Percentiles rank a stretch among this genome's conserved stretches.
phyloP scores from a whole-genome alignment of 1,139 yeast species.

The Casaregolazyma suthepensis region DNA sequence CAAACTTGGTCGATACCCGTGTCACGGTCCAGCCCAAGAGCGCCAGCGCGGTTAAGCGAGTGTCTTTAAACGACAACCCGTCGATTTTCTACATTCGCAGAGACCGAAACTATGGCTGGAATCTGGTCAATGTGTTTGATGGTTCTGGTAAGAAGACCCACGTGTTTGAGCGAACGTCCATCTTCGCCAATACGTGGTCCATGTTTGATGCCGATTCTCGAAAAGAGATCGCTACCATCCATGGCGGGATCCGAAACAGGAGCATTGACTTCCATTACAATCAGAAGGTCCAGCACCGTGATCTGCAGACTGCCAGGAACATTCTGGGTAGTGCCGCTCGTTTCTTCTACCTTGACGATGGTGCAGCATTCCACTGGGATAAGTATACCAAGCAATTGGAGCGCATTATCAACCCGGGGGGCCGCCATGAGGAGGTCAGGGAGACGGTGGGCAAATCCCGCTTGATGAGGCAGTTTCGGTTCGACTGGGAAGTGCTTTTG shows the following conservation, averaged over 20 bases:
- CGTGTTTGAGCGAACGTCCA: conserved; percentile 48
- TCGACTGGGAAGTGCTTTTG: conserved; percentile 53
- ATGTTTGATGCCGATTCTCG: conserved; percentile 42
- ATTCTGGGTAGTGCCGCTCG: conserved; percentile 31
- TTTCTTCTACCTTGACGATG: conserved; percentile 45
- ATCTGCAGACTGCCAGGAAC: conserved; percentile 20
- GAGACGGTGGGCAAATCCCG: conserved; percentile 50
- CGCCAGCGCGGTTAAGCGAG: conserved; percentile 13
- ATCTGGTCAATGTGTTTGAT: conserved; percentile 46
- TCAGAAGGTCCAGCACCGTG: conserved; percentile 42
- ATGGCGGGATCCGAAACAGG: conserved; percentile 43
- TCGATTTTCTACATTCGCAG: conserved; percentile 43
- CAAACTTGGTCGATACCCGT: conserved; percentile 11
- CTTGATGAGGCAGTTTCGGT: conserved; percentile 51
- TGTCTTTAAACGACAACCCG: conserved; percentile 33
- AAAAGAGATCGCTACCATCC: conserved; percentile 46
- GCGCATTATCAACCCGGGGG: conserved; percentile 47
- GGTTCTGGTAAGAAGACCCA: conserved; percentile 41
- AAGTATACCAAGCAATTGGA: conserved; percentile 47
- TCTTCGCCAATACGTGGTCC: conserved; percentile 49
- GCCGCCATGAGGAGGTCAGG: conserved; percentile 49
- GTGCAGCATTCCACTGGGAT: conserved; percentile 51
- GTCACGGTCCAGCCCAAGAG: conserved; percentile 10
- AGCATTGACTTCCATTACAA: conserved; percentile 48
- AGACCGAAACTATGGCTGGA: conserved; percentile 43